These are phyloP conservation scores for Aspergillus ustus DNA, from an alignment of 2,329 filamentous ascomycete species.

Conservation along the genomic window DNA sequence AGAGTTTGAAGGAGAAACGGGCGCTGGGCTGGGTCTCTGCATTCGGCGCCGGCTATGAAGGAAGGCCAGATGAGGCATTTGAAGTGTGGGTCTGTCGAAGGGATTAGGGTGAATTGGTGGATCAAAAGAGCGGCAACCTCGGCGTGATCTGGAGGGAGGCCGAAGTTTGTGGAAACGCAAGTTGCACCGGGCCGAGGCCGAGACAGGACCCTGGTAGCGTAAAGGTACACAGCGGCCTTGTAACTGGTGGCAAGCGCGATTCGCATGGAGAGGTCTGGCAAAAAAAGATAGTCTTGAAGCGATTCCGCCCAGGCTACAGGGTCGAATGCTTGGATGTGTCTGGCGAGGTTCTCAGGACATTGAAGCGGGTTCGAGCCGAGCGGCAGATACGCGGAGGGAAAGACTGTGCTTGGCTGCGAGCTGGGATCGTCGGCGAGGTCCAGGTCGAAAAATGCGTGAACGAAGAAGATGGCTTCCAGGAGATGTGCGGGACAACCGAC, in stretches of 20 bases:
- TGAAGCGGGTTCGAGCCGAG: slow-evolving; percentile 34
- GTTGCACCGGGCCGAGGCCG: slow-evolving; percentile 29
- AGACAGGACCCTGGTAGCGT: slow-evolving; percentile 45
- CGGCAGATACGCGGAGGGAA: slow-evolving; percentile 33
- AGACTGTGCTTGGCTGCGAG: slow-evolving; percentile 33
- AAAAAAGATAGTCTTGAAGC: slow-evolving; percentile 48
- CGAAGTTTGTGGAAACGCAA: slow-evolving; percentile 29
- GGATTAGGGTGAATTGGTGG: slow-evolving; percentile 42
- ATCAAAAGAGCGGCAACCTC: slow-evolving; percentile 38
- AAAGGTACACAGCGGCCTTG: slow-evolving; percentile 46
- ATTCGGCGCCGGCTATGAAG: slow-evolving; percentile 50
- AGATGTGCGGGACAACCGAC: slow-evolving; percentile 48
- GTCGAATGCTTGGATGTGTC: slow-evolving; percentile 46
- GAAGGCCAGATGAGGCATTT: slow-evolving; percentile 51
- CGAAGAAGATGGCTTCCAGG: slow-evolving; percentile 46
- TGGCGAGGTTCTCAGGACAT: slow-evolving; percentile 38
- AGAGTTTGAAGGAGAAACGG: slow-evolving; percentile 40
- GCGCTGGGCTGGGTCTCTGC: slow-evolving; percentile 37
- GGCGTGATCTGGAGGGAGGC: slow-evolving; percentile 36
- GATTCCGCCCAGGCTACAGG: slow-evolving; percentile 43
- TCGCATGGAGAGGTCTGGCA: slow-evolving; percentile 52
- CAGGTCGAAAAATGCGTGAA: slow-evolving; percentile 43
- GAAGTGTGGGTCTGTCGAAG: slow-evolving; percentile 43
- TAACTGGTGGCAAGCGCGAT: slow-evolving; percentile 52
- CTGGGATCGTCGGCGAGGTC: slow-evolving; percentile 31